Percentiles rank a stretch among this genome's conserved stretches.
These are phyloP conservation scores for Ilyonectria mors-panacis DNA, from an alignment of 2,329 filamentous ascomycete species.

Conservation along the genomic window DNA sequence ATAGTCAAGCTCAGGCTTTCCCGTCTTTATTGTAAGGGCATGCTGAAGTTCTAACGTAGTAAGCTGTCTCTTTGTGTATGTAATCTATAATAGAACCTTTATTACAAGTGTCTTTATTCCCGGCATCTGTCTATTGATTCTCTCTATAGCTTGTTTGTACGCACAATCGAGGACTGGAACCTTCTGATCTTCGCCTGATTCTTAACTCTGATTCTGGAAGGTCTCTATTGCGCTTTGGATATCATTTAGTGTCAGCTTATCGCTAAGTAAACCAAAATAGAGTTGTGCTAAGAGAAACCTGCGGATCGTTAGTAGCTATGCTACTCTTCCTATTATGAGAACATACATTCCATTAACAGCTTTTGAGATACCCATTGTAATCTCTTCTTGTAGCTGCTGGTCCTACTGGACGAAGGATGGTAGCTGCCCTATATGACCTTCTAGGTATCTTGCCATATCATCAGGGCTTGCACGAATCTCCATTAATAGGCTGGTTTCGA, in stretches of 20 bases:
- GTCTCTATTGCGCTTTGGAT: not conserved
- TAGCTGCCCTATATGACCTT: not conserved
- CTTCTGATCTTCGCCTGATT: not conserved
- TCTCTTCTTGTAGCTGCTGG: too few relatives aligned
- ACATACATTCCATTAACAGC: too few relatives aligned
- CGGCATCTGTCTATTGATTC: too few relatives aligned
- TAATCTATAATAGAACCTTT: conserved; percentile 57
- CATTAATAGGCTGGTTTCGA: not conserved
- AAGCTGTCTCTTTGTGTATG: conserved; percentile 52
- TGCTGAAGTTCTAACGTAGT: conserved; percentile 55
- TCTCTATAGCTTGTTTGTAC: conserved; percentile 38
- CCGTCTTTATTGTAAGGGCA: conserved; percentile 55
- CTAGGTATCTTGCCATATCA: conserved; percentile 34
- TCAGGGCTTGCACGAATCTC: conserved; percentile 35
- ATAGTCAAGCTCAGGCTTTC: conserved; percentile 46
- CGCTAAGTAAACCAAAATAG: not conserved
- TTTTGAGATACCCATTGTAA: too few relatives aligned
- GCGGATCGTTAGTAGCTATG: too few relatives aligned
- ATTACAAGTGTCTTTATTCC: conserved; percentile 49
- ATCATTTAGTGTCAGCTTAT: not conserved
- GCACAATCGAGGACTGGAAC: conserved; percentile 51
- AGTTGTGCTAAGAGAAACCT: conserved; percentile 1
- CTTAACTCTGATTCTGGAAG: not conserved
- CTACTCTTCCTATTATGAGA: too few relatives aligned
- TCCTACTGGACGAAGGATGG: too few relatives aligned